A percentile compares a stretch with the other conserved stretches of the same genome.
Evolutionary conservation across 345 rosid genomes (phyloP).

Genomic region (Turritis glabra): DNA sequence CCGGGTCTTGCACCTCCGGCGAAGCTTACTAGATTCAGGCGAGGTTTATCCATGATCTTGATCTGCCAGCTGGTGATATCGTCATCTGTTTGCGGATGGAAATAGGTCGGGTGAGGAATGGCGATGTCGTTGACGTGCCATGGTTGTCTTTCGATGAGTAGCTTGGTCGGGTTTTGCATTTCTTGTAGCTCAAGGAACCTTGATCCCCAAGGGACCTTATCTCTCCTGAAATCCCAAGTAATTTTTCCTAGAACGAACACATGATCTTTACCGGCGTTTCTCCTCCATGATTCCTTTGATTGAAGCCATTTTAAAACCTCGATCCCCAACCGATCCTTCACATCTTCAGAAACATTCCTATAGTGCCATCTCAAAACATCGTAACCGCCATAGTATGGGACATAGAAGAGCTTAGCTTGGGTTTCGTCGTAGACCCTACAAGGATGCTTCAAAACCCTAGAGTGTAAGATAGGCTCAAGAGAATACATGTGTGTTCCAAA

Average conservation of each 20-base stretch:
- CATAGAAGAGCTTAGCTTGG: slow-evolving; percentile 67
- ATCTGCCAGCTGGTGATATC: slow-evolving; percentile 63
- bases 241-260: slow-evolving; percentile 68
- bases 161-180: slow-evolving; percentile 75
- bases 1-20: background rate
- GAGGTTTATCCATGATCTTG: slow-evolving; percentile 37
- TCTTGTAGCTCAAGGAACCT: slow-evolving; percentile 54
- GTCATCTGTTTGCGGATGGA: slow-evolving; percentile 63
- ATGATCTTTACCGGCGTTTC: slow-evolving; percentile 62
- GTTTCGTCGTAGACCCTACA: slow-evolving; percentile 64
- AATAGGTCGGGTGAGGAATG: slow-evolving; percentile 72
- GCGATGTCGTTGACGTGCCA: slow-evolving; percentile 75
- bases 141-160: slow-evolving; percentile 73
- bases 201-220: slow-evolving; percentile 56
- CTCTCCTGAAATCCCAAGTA: slow-evolving; percentile 84
- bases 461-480: slow-evolving; percentile 69
- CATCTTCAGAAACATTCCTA: slow-evolving; percentile 61
- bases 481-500: slow-evolving; percentile 65
- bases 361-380: slow-evolving; percentile 81
- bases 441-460: slow-evolving; percentile 61
- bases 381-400: slow-evolving; percentile 68
- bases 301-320: slow-evolving; percentile 68
- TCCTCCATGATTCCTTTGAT: slow-evolving; percentile 50
- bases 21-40: background rate
- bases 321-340: slow-evolving; percentile 49